A percentile compares a stretch with the other conserved stretches of the same genome.
Evolutionary conservation across 176 grass and related monocot genomes (phyloP).

Genomic region (Aegilops sharonensis): DNA sequence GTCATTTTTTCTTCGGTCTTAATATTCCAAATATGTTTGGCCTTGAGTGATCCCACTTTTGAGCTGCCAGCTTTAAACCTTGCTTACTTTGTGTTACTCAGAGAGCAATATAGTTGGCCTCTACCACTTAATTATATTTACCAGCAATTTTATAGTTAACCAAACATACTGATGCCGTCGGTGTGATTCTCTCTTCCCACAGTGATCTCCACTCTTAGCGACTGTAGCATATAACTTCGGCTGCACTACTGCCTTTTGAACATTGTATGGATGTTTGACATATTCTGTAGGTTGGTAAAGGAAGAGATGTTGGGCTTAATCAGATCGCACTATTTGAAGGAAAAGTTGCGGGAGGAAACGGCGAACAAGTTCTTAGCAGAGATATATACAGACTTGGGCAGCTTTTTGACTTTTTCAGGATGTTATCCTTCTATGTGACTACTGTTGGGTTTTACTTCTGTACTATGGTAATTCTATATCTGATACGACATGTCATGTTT

Average conservation of each 20-base stretch:
- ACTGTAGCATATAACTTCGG: background rate
- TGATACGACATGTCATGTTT: slow-evolving; percentile 7
- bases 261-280: slow-evolving; percentile 22
- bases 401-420: slow-evolving; percentile 94
- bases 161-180: background rate
- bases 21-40: too few species aligned
- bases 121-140: background rate
- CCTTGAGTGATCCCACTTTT: too few species aligned
- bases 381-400: slow-evolving; percentile 97
- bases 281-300: slow-evolving; percentile 81
- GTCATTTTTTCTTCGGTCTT: too few species aligned
- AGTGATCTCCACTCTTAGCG: background rate
- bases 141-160: background rate
- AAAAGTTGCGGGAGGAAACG: slow-evolving; percentile 97
- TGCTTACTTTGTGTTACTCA: too few species aligned
- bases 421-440: slow-evolving; percentile 93
- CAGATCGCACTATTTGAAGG: slow-evolving; percentile 97
- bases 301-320: slow-evolving; percentile 91
- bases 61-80: too few species aligned
- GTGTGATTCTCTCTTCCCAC: background rate
- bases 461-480: slow-evolving; percentile 75
- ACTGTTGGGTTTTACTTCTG: slow-evolving; percentile 93
- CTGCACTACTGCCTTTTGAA: background rate
- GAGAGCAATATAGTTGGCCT: background rate
- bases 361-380: slow-evolving; percentile 95